Evolutionary conservation across 2,329 filamentous ascomycete species (phyloP), one percentile per base, ranked within the genome.

Genomic region (Ophiostoma tasmaniense): DNA sequence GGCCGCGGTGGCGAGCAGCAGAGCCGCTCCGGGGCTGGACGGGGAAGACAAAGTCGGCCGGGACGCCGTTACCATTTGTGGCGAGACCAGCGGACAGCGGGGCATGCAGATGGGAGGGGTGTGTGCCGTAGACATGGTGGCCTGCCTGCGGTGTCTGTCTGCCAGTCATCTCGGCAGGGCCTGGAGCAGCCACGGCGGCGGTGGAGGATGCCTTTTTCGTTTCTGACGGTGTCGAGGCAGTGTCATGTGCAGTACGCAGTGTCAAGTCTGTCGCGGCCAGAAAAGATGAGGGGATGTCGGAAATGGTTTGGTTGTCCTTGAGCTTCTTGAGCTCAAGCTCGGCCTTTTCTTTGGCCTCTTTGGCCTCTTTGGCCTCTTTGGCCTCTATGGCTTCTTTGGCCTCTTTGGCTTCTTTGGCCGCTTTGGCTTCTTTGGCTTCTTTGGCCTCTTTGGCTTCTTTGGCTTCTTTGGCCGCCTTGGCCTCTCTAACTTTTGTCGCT

Each of bases 11-110:
- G 22, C 62, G 61, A 28, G 52, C 50, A 5, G 39, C 59, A 7
- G 62, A 61, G n/a, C 67, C 62, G 50, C 42, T 67, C 8, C 62
- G 62, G 1, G 66, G 33, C 17, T 64, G 70, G 4, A 66, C 66
- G 35, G 68, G 69, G 37, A 70, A 71, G 14, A 70, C 45, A 30
- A 70, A 70, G 4, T 69, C 67, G 5, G 68, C 30, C 2, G 59
- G 35, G 3, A n/a, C 50, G 25, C 55, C 45, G 25, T 30, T 61
- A 50, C 66, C 69, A 22, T 69, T 69, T 37, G 61, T 37, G 20
- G 61, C 20, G 61, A 11, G 20, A 3, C 20, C 61, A 10, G 66
- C 22, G 2, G 64, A 68, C 30, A 66, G 66, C 20, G 64, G 25
- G n/a, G 42, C 64, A 10, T 25, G 25, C 14, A 52, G 39, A 8